Evolutionary conservation across 257 asterid species (phyloP).

Genomic region (Scutellaria galericulata): DNA sequence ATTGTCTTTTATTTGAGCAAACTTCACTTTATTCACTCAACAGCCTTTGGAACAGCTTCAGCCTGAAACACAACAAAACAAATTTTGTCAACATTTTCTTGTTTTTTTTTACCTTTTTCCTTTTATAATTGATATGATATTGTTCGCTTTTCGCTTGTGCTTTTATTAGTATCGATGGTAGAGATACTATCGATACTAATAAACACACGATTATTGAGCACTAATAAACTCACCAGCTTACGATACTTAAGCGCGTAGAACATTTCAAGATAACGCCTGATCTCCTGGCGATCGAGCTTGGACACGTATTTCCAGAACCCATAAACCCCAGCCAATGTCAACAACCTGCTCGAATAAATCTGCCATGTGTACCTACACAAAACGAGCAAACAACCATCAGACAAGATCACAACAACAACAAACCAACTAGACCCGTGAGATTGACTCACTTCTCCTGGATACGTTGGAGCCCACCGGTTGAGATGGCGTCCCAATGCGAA

Average conservation of each 20-base stretch:
- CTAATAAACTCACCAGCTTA: constrained; percentile 59
- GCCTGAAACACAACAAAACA: constrained; percentile 52
- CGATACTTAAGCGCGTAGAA: constrained; percentile 84
- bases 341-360: constrained; percentile 77
- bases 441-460: constrained; percentile 81
- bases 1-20: constrained; percentile 23
- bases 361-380: constrained; percentile 82
- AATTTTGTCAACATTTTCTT: too few relatives aligned
- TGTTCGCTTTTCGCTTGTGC: too few relatives aligned
- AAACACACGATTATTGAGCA: too few relatives aligned
- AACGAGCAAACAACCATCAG: background rate
- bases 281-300: constrained; percentile 84
- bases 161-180: too few relatives aligned
- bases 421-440: too few relatives aligned
- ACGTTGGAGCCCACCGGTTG: constrained; percentile 72
- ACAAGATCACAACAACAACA: background rate
- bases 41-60: constrained; percentile 80
- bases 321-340: constrained; percentile 90
- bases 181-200: too few relatives aligned
- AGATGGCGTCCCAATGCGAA: constrained; percentile 72
- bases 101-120: too few relatives aligned
- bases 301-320: constrained; percentile 94
- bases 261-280: constrained; percentile 90
- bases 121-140: too few relatives aligned
- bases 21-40: constrained; percentile 45